Base-by-base conservation (phyloP, 176 grass and related monocot species). In the Carex cristatella region DNA sequence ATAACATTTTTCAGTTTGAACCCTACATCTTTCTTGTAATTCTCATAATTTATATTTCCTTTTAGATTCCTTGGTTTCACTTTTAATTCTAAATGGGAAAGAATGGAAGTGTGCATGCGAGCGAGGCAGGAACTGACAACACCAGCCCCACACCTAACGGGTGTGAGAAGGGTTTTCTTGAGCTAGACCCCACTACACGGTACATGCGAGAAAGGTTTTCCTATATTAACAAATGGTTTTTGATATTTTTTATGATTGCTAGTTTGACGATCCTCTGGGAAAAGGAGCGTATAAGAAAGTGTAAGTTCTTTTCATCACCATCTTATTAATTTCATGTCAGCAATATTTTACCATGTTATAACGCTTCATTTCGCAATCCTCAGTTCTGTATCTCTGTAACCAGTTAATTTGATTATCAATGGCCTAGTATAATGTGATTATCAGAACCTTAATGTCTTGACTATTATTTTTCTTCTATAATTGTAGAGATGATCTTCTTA, bases 201-300 rank as follows among this genome's bases (percentile, higher is more conserved):
- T 98, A 98, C 69, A 88, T 92, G 85, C 91, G 93, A 57, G 96
- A 95, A 86, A 74, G 91, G 5, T 5, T 40, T 40, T 40, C 38
- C 0, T 79, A 61, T 7, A 57, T 69, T 63, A 32, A 71, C n/a
- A 12, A 65, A 49, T 7, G 30, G 75, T 61, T 83, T 13, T 87
- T 80, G 58, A 28, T 65, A 14, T 81, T 37, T 19, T 28, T 79
- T 3, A 51, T 59, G 15, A 53, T 80, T 83, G 88, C 83, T 91
- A 99, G 96, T 99, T 90, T 65, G 87, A 88, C 68, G 91, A 95
- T 87, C 79, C 93, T 77, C 57, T 99, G 67, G 96, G 93, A 55
- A 95, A 87, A 84, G 96, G 96, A 88, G 93, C 96, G 86, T 91
- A 90, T 73, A 95, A 99, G 88, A 95, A 91, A 84, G 93, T 95